phyloP scores from a whole-genome alignment of 305 asterid species.

The Fraxinus latifolia region DNA sequence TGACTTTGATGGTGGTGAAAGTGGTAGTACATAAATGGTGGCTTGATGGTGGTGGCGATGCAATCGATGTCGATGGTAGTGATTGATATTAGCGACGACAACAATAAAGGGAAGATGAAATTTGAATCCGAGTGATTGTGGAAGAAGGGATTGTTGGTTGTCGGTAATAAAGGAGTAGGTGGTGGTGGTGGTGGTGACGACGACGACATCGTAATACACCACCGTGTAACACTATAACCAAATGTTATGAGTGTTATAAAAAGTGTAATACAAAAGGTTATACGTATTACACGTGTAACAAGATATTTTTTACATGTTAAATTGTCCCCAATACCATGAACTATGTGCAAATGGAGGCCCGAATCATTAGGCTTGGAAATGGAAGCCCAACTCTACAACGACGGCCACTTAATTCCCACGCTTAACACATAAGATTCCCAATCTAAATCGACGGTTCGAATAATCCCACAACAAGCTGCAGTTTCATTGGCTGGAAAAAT shows the following conservation, averaged over 20 bases:
- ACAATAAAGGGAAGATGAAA: background rate
- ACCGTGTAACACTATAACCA: background rate
- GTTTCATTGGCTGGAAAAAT: constrained; percentile 26
- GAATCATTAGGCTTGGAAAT: constrained; percentile 11
- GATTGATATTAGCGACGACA: background rate
- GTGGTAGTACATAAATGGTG: background rate
- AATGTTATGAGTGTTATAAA: background rate
- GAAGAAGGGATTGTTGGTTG: background rate
- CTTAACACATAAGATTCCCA: background rate
- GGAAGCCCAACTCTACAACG: background rate
- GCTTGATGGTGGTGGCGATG: background rate
- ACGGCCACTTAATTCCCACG: background rate
- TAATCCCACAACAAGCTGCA: constrained; percentile 26
- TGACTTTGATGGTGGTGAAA: background rate
- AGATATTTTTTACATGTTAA: background rate
- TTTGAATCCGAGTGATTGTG: background rate
- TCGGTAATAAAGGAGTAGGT: background rate
- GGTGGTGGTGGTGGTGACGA: background rate
- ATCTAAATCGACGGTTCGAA: constrained; percentile 21
- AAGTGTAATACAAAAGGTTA: background rate
- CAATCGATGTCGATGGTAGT: background rate
- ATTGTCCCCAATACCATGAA: background rate
- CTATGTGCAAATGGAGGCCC: background rate
- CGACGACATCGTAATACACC: background rate
- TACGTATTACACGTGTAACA: background rate